Evolutionary conservation across 2,329 filamentous ascomycete species (phyloP).

Genomic region (Pseudogymnoascus sp.): DNA sequence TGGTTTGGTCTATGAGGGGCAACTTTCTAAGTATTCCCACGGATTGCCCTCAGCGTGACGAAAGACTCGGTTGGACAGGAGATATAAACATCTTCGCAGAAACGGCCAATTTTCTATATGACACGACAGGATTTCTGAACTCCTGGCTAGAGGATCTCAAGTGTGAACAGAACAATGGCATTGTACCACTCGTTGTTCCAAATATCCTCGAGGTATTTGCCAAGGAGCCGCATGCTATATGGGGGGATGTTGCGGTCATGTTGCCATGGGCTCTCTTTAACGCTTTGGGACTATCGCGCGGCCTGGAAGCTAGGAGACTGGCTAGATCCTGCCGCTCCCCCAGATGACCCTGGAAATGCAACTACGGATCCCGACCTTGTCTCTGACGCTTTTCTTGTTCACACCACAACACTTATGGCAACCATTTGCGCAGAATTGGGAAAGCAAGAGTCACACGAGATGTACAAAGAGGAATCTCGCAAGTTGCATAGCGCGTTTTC

Average conservation of each 20-base stretch:
- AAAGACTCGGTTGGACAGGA: slow-evolving; percentile 48
- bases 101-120: slow-evolving; percentile 44
- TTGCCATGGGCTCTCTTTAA: slow-evolving; percentile 19
- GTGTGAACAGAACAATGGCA: slow-evolving; percentile 27
- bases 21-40: slow-evolving; percentile 53
- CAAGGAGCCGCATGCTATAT: slow-evolving; percentile 13
- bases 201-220: neutral
- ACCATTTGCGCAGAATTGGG: slow-evolving; percentile 13
- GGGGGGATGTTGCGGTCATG: slow-evolving; percentile 17
- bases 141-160: slow-evolving; percentile 44
- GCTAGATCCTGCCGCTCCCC: slow-evolving; percentile 18
- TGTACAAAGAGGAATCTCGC: neutral
- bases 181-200: slow-evolving; percentile 29
- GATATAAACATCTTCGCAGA: slow-evolving; percentile 39
- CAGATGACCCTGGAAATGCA: slow-evolving; percentile 12
- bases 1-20: slow-evolving; percentile 40
- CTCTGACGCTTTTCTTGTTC: slow-evolving; percentile 17
- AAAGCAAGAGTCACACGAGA: slow-evolving; percentile 1
- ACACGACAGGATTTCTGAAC: slow-evolving; percentile 43
- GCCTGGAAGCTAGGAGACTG: slow-evolving; percentile 14
- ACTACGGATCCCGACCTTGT: slow-evolving; percentile 17
- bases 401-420: slow-evolving; percentile 14
- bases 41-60: slow-evolving; percentile 51
- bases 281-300: neutral
- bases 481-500: neutral